A percentile compares a stretch with the other conserved stretches of the same genome.
phyloP scores from a whole-genome alignment of 2,329 filamentous ascomycete genomes.

The Albophoma yamanashiensis region DNA sequence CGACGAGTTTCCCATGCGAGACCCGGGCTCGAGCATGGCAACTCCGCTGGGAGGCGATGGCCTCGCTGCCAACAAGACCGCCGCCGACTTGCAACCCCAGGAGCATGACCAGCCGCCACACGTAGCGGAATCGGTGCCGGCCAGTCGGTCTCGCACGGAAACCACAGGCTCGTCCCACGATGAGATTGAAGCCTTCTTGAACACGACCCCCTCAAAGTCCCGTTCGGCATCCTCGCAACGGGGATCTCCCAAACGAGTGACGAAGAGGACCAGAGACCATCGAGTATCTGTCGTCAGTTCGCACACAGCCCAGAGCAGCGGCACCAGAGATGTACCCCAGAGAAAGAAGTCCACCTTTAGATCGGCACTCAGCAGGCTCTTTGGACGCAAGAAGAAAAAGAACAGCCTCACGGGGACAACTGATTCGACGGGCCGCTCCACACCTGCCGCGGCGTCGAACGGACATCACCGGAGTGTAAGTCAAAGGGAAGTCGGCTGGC shows the following conservation, averaged over 20 bases:
- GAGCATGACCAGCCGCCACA: neutral
- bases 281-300: constrained; percentile 2
- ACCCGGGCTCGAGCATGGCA: constrained; percentile 25
- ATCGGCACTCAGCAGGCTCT: constrained; percentile 44
- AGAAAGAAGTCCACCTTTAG: constrained; percentile 49
- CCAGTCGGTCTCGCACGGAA: neutral
- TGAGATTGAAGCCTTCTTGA: neutral
- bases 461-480: constrained; percentile 39
- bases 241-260: neutral
- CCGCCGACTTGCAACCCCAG: neutral
- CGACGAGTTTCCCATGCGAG: constrained; percentile 43
- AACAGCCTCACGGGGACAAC: constrained; percentile 4
- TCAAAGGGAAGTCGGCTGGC: constrained; percentile 1
- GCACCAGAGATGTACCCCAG: constrained; percentile 23
- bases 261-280: neutral
- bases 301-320: constrained; percentile 6
- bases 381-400: constrained; percentile 47
- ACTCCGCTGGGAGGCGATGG: constrained; percentile 13
- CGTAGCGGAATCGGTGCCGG: neutral
- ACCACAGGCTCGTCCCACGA: neutral
- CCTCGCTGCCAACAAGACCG: constrained; percentile 10
- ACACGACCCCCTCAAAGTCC: neutral
- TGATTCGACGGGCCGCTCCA: neutral
- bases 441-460: neutral
- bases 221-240: neutral